Evolutionary conservation across 352 stramenopile genomes (phyloP), one percentile per base, ranked within the genome.

Genomic region (Globisporangium radiosum): DNA sequence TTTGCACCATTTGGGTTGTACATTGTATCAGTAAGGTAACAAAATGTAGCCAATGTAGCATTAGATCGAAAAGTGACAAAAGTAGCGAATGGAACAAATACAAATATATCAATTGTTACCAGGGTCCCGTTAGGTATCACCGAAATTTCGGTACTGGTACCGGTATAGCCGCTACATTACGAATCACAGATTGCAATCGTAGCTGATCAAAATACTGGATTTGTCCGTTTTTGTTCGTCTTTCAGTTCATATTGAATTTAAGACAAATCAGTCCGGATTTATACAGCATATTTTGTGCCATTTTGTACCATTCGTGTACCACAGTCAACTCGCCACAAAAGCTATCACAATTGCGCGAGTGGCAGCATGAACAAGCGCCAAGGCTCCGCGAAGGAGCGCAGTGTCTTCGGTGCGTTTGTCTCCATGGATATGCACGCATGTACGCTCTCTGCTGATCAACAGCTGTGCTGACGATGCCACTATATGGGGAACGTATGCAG

Each of bases 321-420:
- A 33, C 25, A 33, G 25, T 6, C 40, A 44, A 2, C 3, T 13
- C 7, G 7, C 43, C 8, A 13, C 47, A 52, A 52, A 52, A 52
- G 17, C 45, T 9, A 50, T 6, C 10, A 25, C 25, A 33, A 33
- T 33, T 33, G 14, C 49, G 42, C 19, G 49, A 54, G 49, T 11
- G 10, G 39, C 14, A 48, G 15, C 37, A 75, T 74, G 71, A 75
- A 65, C 62, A 88, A 90, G 15, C 83, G 83, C 53, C 67, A 62
- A 36, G 71, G 78, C 52, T 83, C 77, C 44, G 81, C 84, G 59
- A 94, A 94, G 72, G 84, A 94, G 71, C 81, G 84, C 40, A 94
- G 84, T 60, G 84, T 94, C 50, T 94, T 94, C 61, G 84, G 84
- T 94, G 71, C 66, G 78, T 78, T 1, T 36, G 8, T 47, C 8